Conservation (phyloP, 441 rosid genomes). For the Adansonia madagascariensis region DNA sequence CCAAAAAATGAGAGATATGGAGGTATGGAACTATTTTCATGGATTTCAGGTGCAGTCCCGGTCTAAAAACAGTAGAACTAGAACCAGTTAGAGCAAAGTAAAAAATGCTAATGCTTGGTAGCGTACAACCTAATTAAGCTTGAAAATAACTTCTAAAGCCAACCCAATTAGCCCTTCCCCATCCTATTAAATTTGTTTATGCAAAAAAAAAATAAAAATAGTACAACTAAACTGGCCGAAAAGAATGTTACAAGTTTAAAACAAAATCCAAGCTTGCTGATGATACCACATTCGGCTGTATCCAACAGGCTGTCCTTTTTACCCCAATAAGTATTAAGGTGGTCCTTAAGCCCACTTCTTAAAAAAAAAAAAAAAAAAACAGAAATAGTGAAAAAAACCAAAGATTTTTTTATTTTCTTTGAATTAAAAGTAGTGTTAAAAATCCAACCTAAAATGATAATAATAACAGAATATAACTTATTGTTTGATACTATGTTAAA, state of each 20-base stretch:
- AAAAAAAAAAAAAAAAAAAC: neutral
- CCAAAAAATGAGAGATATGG: too few species aligned
- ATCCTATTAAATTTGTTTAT: neutral
- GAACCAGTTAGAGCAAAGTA: neutral
- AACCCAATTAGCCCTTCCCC: neutral
- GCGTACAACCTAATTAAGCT: neutral
- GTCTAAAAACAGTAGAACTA: neutral
- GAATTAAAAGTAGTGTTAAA: neutral
- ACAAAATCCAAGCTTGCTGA: neutral
- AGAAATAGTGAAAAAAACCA: neutral
- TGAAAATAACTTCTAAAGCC: constrained; percentile 4
- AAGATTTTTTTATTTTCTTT: neutral
- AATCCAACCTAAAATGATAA: neutral
- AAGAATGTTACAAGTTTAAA: neutral
- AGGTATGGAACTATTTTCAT: neutral
- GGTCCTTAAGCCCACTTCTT: neutral
- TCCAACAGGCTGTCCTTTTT: neutral
- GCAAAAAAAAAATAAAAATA: too few species aligned
- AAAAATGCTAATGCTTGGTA: neutral
- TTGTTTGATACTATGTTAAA: too few species aligned
- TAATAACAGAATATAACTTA: too few species aligned
- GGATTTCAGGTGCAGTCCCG: neutral
- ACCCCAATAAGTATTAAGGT: neutral
- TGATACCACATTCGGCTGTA: neutral
- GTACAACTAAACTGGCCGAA: neutral